A percentile compares a stretch with the other conserved stretches of the same genome.
These are phyloP conservation scores for Paraconiothyrium brasiliense DNA, from an alignment of 2,329 filamentous ascomycete genomes.

Conservation along the genomic window DNA sequence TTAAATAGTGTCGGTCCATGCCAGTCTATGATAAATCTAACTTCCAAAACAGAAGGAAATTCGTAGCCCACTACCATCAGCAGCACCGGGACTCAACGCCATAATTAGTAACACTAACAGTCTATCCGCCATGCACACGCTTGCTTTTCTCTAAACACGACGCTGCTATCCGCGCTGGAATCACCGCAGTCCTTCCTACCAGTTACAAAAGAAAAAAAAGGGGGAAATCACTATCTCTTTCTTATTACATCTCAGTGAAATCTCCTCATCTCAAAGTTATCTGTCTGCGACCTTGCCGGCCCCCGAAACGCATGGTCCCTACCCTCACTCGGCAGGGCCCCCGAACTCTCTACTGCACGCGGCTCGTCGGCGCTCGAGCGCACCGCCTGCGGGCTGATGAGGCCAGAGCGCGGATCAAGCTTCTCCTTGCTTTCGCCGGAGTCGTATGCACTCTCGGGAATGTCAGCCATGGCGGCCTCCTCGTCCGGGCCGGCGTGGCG, in stretches of 20 bases:
- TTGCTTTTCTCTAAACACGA: constrained; percentile 3
- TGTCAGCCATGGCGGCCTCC: constrained; percentile 58
- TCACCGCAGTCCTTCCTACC: no score
- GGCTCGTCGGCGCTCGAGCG: constrained; percentile 35
- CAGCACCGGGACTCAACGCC: constrained; percentile 10
- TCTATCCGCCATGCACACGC: neutral
- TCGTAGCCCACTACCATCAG: constrained; percentile 1
- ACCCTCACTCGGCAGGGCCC: constrained; percentile 35
- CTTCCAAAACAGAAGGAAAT: constrained; percentile 3
- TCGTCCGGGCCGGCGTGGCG: constrained; percentile 44
- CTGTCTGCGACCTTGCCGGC: constrained; percentile 39
- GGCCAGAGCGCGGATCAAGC: constrained; percentile 47
- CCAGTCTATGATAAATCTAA: constrained; percentile 2
- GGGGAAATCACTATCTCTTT: no score
- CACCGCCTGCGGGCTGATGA: constrained; percentile 43
- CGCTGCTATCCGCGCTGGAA: neutral
- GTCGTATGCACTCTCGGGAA: constrained; percentile 49
- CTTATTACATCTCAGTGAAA: constrained; percentile 20
- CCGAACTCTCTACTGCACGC: constrained; percentile 30
- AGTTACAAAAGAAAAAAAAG: neutral
- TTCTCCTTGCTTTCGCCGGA: constrained; percentile 39
- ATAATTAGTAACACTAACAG: neutral
- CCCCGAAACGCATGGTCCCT: constrained; percentile 33
- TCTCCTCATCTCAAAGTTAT: constrained; percentile 46
- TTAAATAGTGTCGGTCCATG: neutral